These are phyloP conservation scores for Camellia japonica DNA, from an alignment of 148 eudicot species.

Conservation along the genomic window DNA sequence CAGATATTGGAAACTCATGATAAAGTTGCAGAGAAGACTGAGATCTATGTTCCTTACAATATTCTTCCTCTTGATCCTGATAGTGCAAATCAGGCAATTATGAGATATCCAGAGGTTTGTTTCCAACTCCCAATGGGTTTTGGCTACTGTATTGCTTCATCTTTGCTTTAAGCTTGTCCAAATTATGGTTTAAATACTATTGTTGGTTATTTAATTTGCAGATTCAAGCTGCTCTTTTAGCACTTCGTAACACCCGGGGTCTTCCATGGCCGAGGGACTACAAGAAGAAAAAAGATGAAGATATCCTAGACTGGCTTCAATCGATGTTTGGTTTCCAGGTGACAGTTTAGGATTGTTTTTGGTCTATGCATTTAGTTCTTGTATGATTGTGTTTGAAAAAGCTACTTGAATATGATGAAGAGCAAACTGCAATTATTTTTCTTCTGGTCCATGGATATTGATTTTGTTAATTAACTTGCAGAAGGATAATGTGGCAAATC, in stretches of 20 bases:
- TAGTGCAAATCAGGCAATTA: conserved; percentile 96
- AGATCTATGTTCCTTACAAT: conserved; percentile 84
- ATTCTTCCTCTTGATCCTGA: conserved; percentile 99
- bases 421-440: neutral
- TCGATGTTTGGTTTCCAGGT: conserved; percentile 99
- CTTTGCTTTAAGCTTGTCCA: conserved; percentile 6
- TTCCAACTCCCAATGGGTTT: neutral
- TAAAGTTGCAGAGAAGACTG: conserved; percentile 95
- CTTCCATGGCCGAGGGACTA: conserved; percentile 98
- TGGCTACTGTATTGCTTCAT: neutral
- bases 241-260: conserved; percentile 94
- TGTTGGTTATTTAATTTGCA: conserved; percentile 26
- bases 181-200: conserved; percentile 1
- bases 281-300: conserved; percentile 96
- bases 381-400: neutral
- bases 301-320: conserved; percentile 96
- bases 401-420: conserved; percentile 3
- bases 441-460: neutral
- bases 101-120: conserved; percentile 94
- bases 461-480: conserved; percentile 31
- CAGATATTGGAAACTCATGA: conserved; percentile 96
- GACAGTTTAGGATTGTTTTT: neutral
- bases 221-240: conserved; percentile 94
- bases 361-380: neutral
- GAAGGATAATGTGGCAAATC: conserved; percentile 97